Percentiles rank a stretch among this genome's conserved stretches.
These are phyloP conservation scores for Cupressus sempervirens DNA, from an alignment of 75 land plant genomes.

Conservation along the genomic window DNA sequence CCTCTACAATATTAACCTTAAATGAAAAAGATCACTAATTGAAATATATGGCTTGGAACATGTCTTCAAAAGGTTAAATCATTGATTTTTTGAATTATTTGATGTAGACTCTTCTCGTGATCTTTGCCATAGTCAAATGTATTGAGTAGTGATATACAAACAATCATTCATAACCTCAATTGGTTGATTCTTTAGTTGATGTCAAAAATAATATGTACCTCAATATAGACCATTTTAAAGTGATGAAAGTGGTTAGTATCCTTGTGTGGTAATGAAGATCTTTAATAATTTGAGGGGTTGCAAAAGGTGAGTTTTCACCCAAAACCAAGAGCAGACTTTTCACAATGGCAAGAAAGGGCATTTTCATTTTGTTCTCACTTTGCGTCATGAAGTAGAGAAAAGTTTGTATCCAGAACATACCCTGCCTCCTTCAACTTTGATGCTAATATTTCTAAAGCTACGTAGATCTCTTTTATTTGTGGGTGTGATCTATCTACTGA, in stretches of 20 bases:
- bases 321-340: slow-evolving; percentile 44
- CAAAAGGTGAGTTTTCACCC: slow-evolving; percentile 20
- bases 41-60: too few species aligned
- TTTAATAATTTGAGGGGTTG: neutral
- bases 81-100: too few species aligned
- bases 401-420: slow-evolving; percentile 40
- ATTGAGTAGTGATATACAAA: too few species aligned
- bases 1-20: too few species aligned
- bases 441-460: slow-evolving; percentile 16
- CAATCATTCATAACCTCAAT: too few species aligned
- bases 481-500: slow-evolving; percentile 49
- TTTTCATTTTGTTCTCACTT: slow-evolving; percentile 25
- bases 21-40: too few species aligned
- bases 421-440: slow-evolving; percentile 33
- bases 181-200: neutral
- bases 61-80: too few species aligned
- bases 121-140: too few species aligned
- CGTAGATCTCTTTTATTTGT: slow-evolving; percentile 28
- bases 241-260: neutral
- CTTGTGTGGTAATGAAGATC: neutral
- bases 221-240: neutral
- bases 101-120: too few species aligned
- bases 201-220: neutral
- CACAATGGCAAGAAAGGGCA: slow-evolving; percentile 29
- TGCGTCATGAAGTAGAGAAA: slow-evolving; percentile 28